Percentiles rank a stretch among this genome's conserved stretches.
phyloP scores from a whole-genome alignment of 257 asterid genomes.

The Hygrophila difformis region DNA sequence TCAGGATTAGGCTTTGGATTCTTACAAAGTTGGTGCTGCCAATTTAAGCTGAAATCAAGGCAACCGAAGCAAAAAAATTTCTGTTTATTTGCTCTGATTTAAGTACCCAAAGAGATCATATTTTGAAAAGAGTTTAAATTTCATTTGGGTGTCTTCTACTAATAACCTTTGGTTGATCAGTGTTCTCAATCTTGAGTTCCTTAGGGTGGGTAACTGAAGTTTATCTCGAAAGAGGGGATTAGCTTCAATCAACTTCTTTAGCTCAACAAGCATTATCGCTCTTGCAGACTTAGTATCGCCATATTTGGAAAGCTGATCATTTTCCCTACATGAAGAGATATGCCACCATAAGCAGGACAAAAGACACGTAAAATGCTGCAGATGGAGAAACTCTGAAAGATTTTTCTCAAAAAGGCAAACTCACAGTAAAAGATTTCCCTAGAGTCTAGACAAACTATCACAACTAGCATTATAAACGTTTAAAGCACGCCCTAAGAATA shows the following conservation, averaged over 20 bases:
- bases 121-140: not conserved
- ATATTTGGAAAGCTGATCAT: slow-evolving; percentile 40
- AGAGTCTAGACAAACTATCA: not conserved
- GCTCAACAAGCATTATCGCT: slow-evolving; percentile 34
- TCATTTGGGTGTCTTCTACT: not conserved
- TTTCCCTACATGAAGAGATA: slow-evolving; percentile 37
- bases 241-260: slow-evolving; percentile 42
- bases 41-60: slow-evolving; percentile 39
- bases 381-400: not conserved
- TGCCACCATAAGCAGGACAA: slow-evolving; percentile 12
- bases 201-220: slow-evolving; percentile 46
- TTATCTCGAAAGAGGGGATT: slow-evolving; percentile 57
- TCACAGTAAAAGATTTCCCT: not conserved
- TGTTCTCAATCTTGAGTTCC: slow-evolving; percentile 43
- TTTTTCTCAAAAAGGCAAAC: not conserved
- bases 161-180: slow-evolving; percentile 54
- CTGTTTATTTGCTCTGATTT: not conserved
- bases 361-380: not conserved
- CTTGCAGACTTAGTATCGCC: slow-evolving; percentile 50
- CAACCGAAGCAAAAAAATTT: not conserved
- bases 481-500: not conserved
- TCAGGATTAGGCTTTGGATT: slow-evolving; percentile 54
- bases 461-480: not conserved
- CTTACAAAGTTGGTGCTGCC: slow-evolving; percentile 66
- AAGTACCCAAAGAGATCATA: not conserved